Conservation (phyloP, 805 yeast genomes). For the Zygotorulaspora florentina region DNA sequence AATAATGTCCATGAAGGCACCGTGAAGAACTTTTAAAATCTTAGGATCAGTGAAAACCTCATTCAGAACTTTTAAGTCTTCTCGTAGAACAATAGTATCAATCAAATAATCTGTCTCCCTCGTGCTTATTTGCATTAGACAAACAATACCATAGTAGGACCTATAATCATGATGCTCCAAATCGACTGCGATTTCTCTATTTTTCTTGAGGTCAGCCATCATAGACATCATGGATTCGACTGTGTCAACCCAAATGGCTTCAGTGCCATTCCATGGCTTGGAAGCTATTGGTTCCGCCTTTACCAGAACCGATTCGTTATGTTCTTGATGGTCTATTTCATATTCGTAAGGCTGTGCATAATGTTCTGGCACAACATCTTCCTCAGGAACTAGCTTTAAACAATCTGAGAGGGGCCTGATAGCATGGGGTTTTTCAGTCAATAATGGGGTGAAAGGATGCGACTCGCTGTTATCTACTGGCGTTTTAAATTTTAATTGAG, state of each 20-base stretch:
- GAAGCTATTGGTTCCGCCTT: slow-evolving; percentile 47
- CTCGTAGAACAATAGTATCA: slow-evolving; percentile 77
- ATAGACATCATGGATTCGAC: slow-evolving; percentile 48
- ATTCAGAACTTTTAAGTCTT: slow-evolving; percentile 64
- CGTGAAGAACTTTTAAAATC: slow-evolving; percentile 87
- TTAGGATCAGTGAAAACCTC: slow-evolving; percentile 74
- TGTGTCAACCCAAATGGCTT: slow-evolving; percentile 70
- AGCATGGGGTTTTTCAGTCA: slow-evolving; percentile 70
- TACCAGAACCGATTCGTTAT: slow-evolving; percentile 55
- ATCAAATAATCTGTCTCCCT: slow-evolving; percentile 79
- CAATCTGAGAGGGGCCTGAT: slow-evolving; percentile 53
- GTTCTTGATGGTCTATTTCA: slow-evolving; percentile 68
- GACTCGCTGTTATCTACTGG: slow-evolving; percentile 65
- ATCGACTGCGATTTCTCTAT: slow-evolving; percentile 80
- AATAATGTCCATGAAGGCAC: slow-evolving; percentile 93
- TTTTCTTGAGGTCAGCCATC: slow-evolving; percentile 47
- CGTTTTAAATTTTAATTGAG: slow-evolving; percentile 57
- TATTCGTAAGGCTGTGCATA: slow-evolving; percentile 74
- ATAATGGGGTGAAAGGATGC: slow-evolving; percentile 72
- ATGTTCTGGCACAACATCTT: slow-evolving; percentile 49
- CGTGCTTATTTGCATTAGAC: slow-evolving; percentile 87
- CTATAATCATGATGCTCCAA: slow-evolving; percentile 94
- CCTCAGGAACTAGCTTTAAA: slow-evolving; percentile 36
- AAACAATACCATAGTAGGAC: slow-evolving; percentile 84
- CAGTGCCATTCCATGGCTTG: slow-evolving; percentile 59